These are phyloP conservation scores for Trypanosoma vivax DNA, from an alignment of 208 protist genomes.

Conservation along the genomic window DNA sequence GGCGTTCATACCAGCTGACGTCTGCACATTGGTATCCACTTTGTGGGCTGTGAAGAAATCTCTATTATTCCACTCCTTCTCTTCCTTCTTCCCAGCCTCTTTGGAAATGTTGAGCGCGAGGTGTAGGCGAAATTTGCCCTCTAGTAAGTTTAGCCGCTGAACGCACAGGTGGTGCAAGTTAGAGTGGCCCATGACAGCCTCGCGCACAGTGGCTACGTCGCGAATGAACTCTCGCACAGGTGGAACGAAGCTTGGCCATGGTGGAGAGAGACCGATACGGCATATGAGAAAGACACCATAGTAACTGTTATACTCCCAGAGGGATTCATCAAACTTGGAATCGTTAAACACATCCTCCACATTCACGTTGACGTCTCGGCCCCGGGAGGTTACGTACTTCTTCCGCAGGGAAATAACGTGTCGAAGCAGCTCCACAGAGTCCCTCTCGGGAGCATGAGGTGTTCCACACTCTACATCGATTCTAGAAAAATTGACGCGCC, in stretches of 20 bases:
- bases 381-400: slow-evolving; percentile 56
- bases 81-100: slow-evolving; percentile 59
- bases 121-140: slow-evolving; percentile 92
- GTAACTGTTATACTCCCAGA: slow-evolving; percentile 87
- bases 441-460: slow-evolving; percentile 10
- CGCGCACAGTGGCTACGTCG: slow-evolving; percentile 65
- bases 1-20: slow-evolving; percentile 78
- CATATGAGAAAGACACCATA: slow-evolving; percentile 84
- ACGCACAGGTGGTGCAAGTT: slow-evolving; percentile 75
- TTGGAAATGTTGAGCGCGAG: slow-evolving; percentile 88
- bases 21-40: slow-evolving; percentile 89
- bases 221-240: slow-evolving; percentile 75
- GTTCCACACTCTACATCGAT: slow-evolving; percentile 52
- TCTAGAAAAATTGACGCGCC: slow-evolving; percentile 74
- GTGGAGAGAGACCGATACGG: slow-evolving; percentile 49
- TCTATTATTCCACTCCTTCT: slow-evolving; percentile 88
- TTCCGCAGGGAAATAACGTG: slow-evolving; percentile 60
- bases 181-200: slow-evolving; percentile 42
- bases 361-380: slow-evolving; percentile 38
- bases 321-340: slow-evolving; percentile 71
- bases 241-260: slow-evolving; percentile 74
- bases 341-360: slow-evolving; percentile 86
- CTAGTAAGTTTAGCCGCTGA: slow-evolving; percentile 84
- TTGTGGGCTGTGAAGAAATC: slow-evolving; percentile 89
- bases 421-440: slow-evolving; percentile 55